Evolutionary conservation across 345 rosid species (phyloP), one percentile per base, ranked within the genome.

Genomic region (Eucalyptus cloeziana): DNA sequence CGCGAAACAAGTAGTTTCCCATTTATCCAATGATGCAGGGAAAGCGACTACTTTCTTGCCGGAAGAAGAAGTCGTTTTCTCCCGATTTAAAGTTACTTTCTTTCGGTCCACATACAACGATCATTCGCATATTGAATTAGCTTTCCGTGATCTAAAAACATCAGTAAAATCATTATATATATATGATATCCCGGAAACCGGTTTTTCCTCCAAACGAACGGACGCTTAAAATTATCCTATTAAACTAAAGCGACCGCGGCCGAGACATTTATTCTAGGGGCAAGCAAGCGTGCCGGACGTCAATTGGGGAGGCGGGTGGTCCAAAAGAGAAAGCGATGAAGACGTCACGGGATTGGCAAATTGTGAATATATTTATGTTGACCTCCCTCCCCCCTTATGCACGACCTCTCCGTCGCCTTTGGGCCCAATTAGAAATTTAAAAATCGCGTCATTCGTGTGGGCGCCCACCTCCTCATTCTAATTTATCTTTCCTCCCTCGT

Each of bases 1-100:
- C 1, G 2, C 4, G 4, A 31, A 33, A 8, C 0, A 5, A 69
- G 3, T 2, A 4, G 0, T 33, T 33, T 33, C 4, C 3, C 44
- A 33, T 69, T 33, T 33, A 17, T 69, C 8, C 10, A 4, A 5
- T 8, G 2, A 10, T 33, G 6, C 4, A 16, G 7, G 13, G 6
- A 69, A 69, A 16, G 43, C 0, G 4, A 69, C 10, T 33, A 7
- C 80, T 5, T 69, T 10, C 80, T 69, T 2, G 12, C 3, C 0
- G 3, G 6, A 33, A 2, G 80, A 8, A 2, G 24, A 69, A 33
- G 25, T 69, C 13, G 8, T 69, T 33, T 69, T 33, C 25, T 22
- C 24, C 7, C 7, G 4, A 17, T 69, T 22, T 69, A 33, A 69
- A 69, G 25, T 33, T 17, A 19, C 4, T 5, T 19, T 69, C 58